These are phyloP conservation scores for Spizellomyces punctatus DNA, from an alignment of 192 early-diverging fungal species.

Conservation along the genomic window DNA sequence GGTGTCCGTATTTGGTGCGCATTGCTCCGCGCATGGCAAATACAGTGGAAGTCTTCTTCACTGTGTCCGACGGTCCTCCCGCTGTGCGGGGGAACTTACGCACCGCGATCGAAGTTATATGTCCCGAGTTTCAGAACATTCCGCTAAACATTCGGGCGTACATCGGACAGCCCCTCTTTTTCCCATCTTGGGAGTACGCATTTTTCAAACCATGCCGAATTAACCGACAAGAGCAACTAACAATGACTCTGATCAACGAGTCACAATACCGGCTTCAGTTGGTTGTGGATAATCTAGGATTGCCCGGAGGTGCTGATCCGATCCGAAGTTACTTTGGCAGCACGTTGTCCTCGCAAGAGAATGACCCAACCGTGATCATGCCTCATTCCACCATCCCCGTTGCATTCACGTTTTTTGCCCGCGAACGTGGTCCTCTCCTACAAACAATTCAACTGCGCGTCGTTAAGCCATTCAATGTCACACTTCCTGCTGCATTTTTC, in stretches of 20 bases:
- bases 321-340: conserved; percentile 29
- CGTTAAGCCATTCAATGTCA: conserved; percentile 33
- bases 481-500: conserved; percentile 34
- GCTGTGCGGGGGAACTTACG: conserved; percentile 43
- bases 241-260: conserved; percentile 50
- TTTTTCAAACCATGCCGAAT: conserved; percentile 58
- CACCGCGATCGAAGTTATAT: conserved; percentile 58
- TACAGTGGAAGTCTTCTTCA: conserved; percentile 56
- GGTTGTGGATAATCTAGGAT: conserved; percentile 23
- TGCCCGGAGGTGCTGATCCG: not conserved
- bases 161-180: conserved; percentile 57
- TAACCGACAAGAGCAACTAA: conserved; percentile 32
- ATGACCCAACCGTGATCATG: conserved; percentile 24
- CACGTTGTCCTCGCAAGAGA: conserved; percentile 33
- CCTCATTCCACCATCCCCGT: conserved; percentile 47
- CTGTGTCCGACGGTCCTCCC: conserved; percentile 17
- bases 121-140: conserved; percentile 66
- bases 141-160: conserved; percentile 53
- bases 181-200: conserved; percentile 54
- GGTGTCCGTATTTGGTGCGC: conserved; percentile 55
- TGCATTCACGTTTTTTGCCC: conserved; percentile 47
- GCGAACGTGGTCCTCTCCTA: conserved; percentile 45
- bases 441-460: conserved; percentile 40
- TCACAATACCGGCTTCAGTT: conserved; percentile 58
- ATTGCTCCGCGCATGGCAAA: conserved; percentile 59